Base-by-base conservation (phyloP, 1,284 basidiomycete genomes). In the Ganoderma meredithae region DNA sequence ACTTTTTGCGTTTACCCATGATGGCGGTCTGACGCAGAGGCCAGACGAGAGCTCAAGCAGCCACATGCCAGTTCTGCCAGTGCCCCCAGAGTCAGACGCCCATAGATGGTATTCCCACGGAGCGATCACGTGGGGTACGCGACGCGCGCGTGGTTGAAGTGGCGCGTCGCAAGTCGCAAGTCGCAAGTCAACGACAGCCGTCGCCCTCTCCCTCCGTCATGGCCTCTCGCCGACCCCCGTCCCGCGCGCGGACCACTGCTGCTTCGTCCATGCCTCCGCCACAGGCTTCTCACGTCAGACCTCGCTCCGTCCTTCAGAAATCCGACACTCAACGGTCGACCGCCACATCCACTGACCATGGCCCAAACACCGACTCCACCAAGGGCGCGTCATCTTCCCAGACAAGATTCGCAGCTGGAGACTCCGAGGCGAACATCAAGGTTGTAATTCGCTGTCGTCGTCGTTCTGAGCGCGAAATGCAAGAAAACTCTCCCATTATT, bases 381-480 rank as follows among this genome's bases (percentile, higher is more conserved):
- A 63, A 41, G 43, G 58, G 53, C 25, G 64, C 62, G 6, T 43
- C 60, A 13, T 60, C 69, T 25, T 67, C 66, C 0, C 69, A 70
- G 31, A 61, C 61, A 55, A 69, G 55, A 36, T 31, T 41, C 19
- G n/a, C 64, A 64, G 71, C 81, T 8, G 86, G 85, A 40, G 86
- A 86, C 27, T 71, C 80, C 1, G 92, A 91, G 76, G 87, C 86
- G 1, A 94, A 96, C 76, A 98, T 98, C 27, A 90, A 95, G 78
- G 96, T 98, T n/a, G 94, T 96, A 13, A 89, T 98, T 59, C 88
- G 96, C 31, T 97, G 94, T 79, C 86, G 96, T 77, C 88, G 87
- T 69, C 86, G 88, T 56, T 96, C 95, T 0, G 93, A 95, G 64
- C 88, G 91, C 68, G 96, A 98, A 79, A 86, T 95, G 1, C 84